phyloP scores from a whole-genome alignment of 164 flowering plant genomes.

The Sextonia rubra region DNA sequence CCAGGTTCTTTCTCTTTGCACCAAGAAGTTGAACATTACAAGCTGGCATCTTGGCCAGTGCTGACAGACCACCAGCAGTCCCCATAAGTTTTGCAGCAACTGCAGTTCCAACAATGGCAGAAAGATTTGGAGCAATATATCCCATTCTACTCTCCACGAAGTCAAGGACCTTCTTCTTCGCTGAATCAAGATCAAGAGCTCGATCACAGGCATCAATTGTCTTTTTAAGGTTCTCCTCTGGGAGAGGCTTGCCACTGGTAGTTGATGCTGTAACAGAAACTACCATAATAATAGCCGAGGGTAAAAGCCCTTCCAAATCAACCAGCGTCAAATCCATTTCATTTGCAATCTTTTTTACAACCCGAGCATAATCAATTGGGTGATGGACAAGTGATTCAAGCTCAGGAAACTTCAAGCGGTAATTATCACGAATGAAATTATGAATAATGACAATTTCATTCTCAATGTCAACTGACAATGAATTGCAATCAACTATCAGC shows the following conservation, averaged over 20 bases:
- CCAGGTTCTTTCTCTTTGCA: constrained; percentile 79
- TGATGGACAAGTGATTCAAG: constrained; percentile 95
- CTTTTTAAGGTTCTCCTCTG: constrained; percentile 72
- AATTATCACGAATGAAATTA: constrained; percentile 91
- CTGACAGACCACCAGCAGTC: constrained; percentile 89
- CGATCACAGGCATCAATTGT: constrained; percentile 93
- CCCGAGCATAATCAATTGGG: constrained; percentile 96
- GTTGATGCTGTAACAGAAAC: constrained; percentile 94
- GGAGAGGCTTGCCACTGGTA: constrained; percentile 89
- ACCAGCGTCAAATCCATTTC: constrained; percentile 87
- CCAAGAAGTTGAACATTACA: constrained; percentile 98
- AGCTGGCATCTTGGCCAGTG: constrained; percentile 95
- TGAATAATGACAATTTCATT: constrained; percentile 87
- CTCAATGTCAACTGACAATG: constrained; percentile 87
- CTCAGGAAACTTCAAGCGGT: constrained; percentile 87
- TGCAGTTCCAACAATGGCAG: constrained; percentile 93
- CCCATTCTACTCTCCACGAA: constrained; percentile 97
- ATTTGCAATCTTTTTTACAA: constrained; percentile 91
- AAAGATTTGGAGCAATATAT: constrained; percentile 91
- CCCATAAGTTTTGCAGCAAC: constrained; percentile 99
- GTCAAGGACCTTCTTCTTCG: constrained; percentile 87
- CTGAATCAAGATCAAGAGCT: constrained; percentile 78
- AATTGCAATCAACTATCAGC: constrained; percentile 89
- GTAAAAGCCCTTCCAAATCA: constrained; percentile 90
- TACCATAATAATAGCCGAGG: constrained; percentile 93